Evolutionary conservation across 1,284 basidiomycete genomes (phyloP), one percentile per base, ranked within the genome.

Genomic region (Ganoderma sinense): DNA sequence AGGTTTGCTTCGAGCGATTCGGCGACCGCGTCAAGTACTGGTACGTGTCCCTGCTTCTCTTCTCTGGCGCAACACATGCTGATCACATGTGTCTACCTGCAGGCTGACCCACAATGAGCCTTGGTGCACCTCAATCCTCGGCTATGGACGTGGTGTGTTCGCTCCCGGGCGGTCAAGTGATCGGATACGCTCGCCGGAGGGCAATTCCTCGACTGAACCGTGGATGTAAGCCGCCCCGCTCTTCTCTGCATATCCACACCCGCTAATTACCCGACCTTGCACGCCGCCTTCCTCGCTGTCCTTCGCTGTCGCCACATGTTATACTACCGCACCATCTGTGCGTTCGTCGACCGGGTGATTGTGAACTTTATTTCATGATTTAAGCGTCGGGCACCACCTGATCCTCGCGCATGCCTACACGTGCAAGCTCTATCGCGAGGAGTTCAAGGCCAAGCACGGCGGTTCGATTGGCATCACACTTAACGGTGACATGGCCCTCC

Each of bases 21-120:
- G 93, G 93, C 10, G 91, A 92, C 79, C 84, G 91, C 41, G 92
- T 94, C 69, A 91, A 92, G 79, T 84, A 92, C 79, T 94, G 93
- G 92, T 89, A 70, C 55, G 81, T 75, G 29, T 45, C 62, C 40
- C 8, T 56, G 26, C 55, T 39, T 18, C 18, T 48, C 41, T 23
- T 31, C 59, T 18, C 62, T 20, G 20, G 53, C 29, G 41, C 16
- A 62, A 18, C 48, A 13, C 55, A 41, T 55, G 33, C 65, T 70
- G 56, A 74, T 67, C 68, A 65, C 65, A 70, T 67, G 67, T 43
- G 11, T 16, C 45, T 13, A 26, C 43, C 26, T 41, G 48, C 60
- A 90, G 89, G 89, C 82, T 91, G 59, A 91, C 89, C 0, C 80
- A 91, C 79, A 94, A 94, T 78, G 92, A 94, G 81, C 92, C 91